Evolutionary conservation across 1,284 basidiomycete species (phyloP).

Genomic region (Leccinum pachyderme): DNA sequence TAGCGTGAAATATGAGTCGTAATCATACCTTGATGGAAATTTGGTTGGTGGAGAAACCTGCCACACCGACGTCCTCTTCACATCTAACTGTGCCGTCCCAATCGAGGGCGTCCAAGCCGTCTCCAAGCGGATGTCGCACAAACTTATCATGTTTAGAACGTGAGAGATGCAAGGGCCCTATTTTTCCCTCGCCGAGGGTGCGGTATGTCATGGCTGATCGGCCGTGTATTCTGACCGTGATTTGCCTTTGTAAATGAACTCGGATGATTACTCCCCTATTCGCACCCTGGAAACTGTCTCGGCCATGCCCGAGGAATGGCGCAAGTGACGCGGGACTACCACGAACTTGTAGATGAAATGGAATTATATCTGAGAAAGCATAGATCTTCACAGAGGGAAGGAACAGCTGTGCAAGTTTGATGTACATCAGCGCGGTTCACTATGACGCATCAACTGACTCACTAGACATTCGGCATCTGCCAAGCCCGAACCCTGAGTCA

Average conservation of each 20-base stretch:
- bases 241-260: slow-evolving; percentile 26
- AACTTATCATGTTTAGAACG: slow-evolving; percentile 2
- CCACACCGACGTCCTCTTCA: slow-evolving; percentile 13
- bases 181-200: slow-evolving; percentile 24
- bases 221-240: slow-evolving; percentile 17
- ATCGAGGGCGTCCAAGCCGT: slow-evolving; percentile 26
- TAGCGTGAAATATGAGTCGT: not conserved
- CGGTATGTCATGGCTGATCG: slow-evolving; percentile 2
- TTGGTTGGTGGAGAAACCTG: slow-evolving; percentile 23
- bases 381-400: slow-evolving; percentile 27
- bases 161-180: slow-evolving; percentile 15
- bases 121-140: slow-evolving; percentile 9
- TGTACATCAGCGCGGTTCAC: not conserved
- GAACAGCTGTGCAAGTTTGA: slow-evolving; percentile 23
- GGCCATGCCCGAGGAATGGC: slow-evolving; percentile 26
- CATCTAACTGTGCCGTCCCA: slow-evolving; percentile 32
- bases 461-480: slow-evolving; percentile 29
- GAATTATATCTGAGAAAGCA: slow-evolving; percentile 31
- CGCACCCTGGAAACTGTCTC: not conserved
- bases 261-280: slow-evolving; percentile 17
- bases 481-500: slow-evolving; percentile 22
- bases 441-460: slow-evolving; percentile 8
- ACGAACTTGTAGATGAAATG: slow-evolving; percentile 33
- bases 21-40: slow-evolving; percentile 27
- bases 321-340: slow-evolving; percentile 27